These are phyloP conservation scores for Fusarium paranaense DNA, from an alignment of 2,329 filamentous ascomycete species.

Conservation along the genomic window DNA sequence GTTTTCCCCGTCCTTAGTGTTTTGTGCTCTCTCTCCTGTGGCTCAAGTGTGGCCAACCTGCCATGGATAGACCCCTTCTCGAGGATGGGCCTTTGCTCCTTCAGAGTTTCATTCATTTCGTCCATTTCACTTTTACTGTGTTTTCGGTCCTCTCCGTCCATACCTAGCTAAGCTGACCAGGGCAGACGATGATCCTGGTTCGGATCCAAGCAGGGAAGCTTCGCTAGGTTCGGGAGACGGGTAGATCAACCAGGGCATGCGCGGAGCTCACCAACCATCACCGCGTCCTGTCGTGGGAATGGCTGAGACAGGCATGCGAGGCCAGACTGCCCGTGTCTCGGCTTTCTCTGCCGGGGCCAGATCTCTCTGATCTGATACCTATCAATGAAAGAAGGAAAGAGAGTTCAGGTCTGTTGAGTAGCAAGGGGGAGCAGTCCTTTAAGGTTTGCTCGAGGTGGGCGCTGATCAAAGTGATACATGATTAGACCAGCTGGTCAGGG, in stretches of 20 bases:
- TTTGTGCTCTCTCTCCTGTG: not conserved
- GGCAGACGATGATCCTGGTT: conserved; percentile 16
- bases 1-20: not conserved
- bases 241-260: conserved; percentile 34
- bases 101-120: not conserved
- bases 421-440: conserved; percentile 16
- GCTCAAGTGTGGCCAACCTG: not conserved
- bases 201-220: conserved; percentile 7
- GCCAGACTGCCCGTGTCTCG: conserved; percentile 2
- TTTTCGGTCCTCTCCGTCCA: not conserved
- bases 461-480: conserved; percentile 2
- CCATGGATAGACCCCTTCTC: not conserved
- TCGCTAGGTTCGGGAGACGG: conserved; percentile 27
- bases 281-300: conserved; percentile 10
- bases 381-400: conserved; percentile 18
- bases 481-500: conserved; percentile 14
- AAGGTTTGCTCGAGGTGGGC: conserved; percentile 1
- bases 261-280: conserved; percentile 6
- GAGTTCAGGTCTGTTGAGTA: conserved; percentile 1
- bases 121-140: not conserved
- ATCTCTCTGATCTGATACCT: conserved; percentile 4
- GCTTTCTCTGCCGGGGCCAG: not conserved
- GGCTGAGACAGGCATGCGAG: conserved; percentile 18
- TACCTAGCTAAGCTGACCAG: not conserved
- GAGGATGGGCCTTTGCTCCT: not conserved